A percentile compares a stretch with the other conserved stretches of the same genome.
Conservation (phyloP, 148 eudicot genomes). For the Silene uniflora region DNA sequence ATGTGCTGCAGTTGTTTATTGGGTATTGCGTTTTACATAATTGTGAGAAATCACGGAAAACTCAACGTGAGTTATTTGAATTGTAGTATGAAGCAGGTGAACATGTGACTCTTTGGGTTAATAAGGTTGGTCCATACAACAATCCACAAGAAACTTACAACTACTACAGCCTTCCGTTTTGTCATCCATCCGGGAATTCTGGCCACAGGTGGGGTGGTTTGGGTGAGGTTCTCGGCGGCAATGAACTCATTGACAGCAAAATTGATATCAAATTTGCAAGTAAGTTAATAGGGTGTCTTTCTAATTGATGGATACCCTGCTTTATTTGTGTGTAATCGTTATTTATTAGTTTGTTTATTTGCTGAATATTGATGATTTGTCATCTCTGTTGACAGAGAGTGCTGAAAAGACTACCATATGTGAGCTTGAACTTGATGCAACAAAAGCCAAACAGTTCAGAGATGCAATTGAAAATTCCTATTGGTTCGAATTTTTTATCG, state of each 20-base stretch:
- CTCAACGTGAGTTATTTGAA: neutral
- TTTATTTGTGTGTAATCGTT: neutral
- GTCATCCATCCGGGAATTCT: constrained; percentile 54
- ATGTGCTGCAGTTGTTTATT: no score
- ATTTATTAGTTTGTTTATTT: neutral
- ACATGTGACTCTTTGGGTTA: constrained; percentile 86
- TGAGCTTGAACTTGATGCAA: constrained; percentile 66
- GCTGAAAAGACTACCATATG: constrained; percentile 62
- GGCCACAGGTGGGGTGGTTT: constrained; percentile 96
- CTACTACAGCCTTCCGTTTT: constrained; percentile 84
- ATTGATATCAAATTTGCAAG: constrained; percentile 72
- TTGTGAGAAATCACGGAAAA: neutral
- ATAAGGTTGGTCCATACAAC: constrained; percentile 93
- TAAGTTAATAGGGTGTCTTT: constrained; percentile 28
- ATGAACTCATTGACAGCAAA: constrained; percentile 92
- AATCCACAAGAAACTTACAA: constrained; percentile 97
- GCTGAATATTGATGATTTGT: neutral
- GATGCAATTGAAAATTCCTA: constrained; percentile 82
- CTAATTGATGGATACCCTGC: neutral
- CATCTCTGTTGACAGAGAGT: constrained; percentile 49
- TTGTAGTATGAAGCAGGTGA: constrained; percentile 66
- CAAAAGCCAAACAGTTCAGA: constrained; percentile 70
- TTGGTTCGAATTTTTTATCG: constrained; percentile 91
- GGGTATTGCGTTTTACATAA: neutral
- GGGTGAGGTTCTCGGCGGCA: constrained; percentile 94